Evolutionary conservation across 2,329 filamentous ascomycete species (phyloP).

Genomic region (Simplicillium sp.): DNA sequence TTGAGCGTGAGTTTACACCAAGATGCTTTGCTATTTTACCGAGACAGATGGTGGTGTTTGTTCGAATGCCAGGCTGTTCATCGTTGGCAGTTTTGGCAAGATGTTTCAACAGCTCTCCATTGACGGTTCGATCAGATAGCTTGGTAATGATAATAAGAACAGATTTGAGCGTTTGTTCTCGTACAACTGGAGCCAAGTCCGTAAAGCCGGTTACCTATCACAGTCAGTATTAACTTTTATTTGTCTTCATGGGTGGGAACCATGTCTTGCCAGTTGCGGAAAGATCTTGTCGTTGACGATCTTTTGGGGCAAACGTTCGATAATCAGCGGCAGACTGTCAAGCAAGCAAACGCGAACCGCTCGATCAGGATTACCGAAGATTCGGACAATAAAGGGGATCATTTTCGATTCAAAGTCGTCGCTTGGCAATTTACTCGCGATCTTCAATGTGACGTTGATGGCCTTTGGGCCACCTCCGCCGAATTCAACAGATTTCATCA

Average conservation of each 20-base stretch:
- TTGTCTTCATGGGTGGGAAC: too few relatives aligned
- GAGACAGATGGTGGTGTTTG: slow-evolving; percentile 94
- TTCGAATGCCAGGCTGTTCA: slow-evolving; percentile 92
- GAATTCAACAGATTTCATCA: slow-evolving; percentile 98
- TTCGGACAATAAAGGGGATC: slow-evolving; percentile 74
- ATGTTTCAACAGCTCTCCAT: slow-evolving; percentile 83
- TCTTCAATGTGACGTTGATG: slow-evolving; percentile 80
- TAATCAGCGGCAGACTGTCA: slow-evolving; percentile 83
- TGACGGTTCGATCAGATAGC: slow-evolving; percentile 84
- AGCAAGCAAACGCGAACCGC: slow-evolving; percentile 85
- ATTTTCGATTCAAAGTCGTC: slow-evolving; percentile 85
- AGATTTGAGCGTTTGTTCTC: slow-evolving; percentile 93
- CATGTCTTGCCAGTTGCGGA: slow-evolving; percentile 64
- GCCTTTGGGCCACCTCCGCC: slow-evolving; percentile 91
- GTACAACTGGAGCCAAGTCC: slow-evolving; percentile 79
- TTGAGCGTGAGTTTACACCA: slow-evolving; percentile 66
- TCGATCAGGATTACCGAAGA: slow-evolving; percentile 86
- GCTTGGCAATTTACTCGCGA: slow-evolving; percentile 73
- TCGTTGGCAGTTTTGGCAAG: slow-evolving; percentile 95
- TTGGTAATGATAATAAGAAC: slow-evolving; percentile 82
- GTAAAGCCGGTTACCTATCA: slow-evolving; percentile 82
- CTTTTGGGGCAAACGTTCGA: slow-evolving; percentile 80
- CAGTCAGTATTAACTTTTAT: too few relatives aligned
- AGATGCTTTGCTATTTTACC: slow-evolving; percentile 93
- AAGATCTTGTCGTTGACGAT: slow-evolving; percentile 95